Base-by-base conservation (phyloP, 805 yeast genomes). In the Starmerella apis region DNA sequence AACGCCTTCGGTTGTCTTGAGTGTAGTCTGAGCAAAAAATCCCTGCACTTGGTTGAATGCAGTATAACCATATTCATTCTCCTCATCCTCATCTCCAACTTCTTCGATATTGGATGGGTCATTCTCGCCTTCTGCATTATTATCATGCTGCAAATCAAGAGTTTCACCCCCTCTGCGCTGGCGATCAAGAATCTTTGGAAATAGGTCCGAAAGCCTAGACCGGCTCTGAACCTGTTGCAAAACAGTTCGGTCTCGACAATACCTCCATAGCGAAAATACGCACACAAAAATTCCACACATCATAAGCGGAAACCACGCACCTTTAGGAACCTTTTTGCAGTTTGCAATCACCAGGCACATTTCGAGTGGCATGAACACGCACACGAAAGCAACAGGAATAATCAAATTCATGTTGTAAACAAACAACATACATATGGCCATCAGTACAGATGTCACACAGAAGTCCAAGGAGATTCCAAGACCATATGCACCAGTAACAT, bases 221-320 rank as follows among this genome's bases (percentile, higher is more conserved):
- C 56, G 32, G 2, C 42, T 46, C 23, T 23, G 39, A 43, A 53
- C 46, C 35, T 53, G 56, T 11, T 13, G 28, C 16, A 14, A 13
- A 13, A 45, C 54, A 8, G 54, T 54, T 33, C 18, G 41, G 43
- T 68, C 60, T 45, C 78, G 64, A 25, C 65, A 62, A 72, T 74
- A 74, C 58, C 77, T 66, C 81, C 80, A 76, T 50, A 68, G 63
- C 4, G 63, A 39, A 35, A 77, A 65, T 49, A 72, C 71, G 0
- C 50, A 33, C 51, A 68, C 63, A 38, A 67, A 59, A 3, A 74
- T n/a, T 2, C 61, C 63, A 7, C 76, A 61, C 60, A 76, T 67
- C 65, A 71, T 63, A 28, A 78, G 61, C 1, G 82, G 77, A 57
- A 77, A 76, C 83, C 82, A 78, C 1, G 81, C 83, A 33, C 81